phyloP scores from a whole-genome alignment of 768 basidiomycete species.

The Leccinum rimulosum region DNA sequence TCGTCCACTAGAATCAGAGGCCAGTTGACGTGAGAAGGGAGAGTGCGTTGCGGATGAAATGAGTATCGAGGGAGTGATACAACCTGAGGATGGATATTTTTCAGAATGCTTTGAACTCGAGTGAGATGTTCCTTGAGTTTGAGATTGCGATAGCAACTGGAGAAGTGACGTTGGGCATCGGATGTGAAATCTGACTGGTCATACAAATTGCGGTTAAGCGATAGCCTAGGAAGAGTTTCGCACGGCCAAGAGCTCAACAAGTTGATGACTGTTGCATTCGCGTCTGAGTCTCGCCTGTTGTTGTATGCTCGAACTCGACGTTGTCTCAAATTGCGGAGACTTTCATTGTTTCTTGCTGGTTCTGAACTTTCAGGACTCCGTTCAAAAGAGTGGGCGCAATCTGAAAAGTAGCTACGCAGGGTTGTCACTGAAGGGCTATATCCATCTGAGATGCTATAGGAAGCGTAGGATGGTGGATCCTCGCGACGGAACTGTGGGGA shows the following conservation, averaged over 20 bases:
- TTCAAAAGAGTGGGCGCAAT: not conserved
- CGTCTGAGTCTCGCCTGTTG: not conserved
- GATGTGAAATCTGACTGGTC: not conserved
- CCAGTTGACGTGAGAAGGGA: not conserved
- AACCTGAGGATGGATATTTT: not conserved
- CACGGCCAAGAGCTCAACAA: constrained; percentile 14
- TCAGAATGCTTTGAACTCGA: not conserved
- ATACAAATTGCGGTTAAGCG: not conserved
- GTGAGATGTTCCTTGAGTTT: not conserved
- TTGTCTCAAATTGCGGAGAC: not conserved
- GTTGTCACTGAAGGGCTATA: not conserved
- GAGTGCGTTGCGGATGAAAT: not conserved
- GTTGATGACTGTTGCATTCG: not conserved
- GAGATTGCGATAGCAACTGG: constrained; percentile 12
- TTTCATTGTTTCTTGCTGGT: not conserved
- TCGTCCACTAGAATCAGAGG: not conserved
- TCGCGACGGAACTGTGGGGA: constrained; percentile 3
- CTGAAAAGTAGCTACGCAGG: not conserved
- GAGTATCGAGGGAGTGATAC: not conserved
- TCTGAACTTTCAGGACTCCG: constrained; percentile 7
- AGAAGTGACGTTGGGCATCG: constrained; percentile 1
- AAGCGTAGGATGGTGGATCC: constrained; percentile 14
- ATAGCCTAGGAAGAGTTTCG: constrained; percentile 2
- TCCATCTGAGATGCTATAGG: constrained; percentile 9
- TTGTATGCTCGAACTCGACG: constrained; percentile 4